A percentile compares a stretch with the other conserved stretches of the same genome.
Conservation (phyloP, 1,284 basidiomycete species). For the Vanrija sp. region DNA sequence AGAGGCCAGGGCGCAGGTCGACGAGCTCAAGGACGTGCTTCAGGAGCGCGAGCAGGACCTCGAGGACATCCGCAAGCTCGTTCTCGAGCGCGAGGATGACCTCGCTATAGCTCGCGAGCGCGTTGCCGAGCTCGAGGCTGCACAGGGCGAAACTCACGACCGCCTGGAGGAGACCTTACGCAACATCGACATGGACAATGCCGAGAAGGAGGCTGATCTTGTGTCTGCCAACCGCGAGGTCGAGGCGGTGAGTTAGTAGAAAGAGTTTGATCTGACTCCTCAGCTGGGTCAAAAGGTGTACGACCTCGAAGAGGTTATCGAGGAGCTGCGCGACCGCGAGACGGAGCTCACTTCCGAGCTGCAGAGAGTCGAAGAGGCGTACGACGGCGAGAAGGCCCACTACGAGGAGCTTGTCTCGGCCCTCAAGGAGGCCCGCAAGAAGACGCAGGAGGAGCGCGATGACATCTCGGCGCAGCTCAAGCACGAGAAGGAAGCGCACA, state of each 20-base stretch:
- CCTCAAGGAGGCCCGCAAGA: conserved; percentile 65
- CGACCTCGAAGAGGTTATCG: conserved; percentile 57
- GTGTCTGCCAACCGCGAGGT: conserved; percentile 64
- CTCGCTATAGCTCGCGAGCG: conserved; percentile 29
- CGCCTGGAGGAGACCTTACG: conserved; percentile 42
- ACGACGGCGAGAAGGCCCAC: conserved; percentile 56
- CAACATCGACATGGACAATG: conserved; percentile 44
- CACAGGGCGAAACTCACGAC: conserved; percentile 41
- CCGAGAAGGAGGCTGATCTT: conserved; percentile 45
- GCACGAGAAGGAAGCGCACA: conserved; percentile 50
- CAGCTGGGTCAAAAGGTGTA: conserved; percentile 45
- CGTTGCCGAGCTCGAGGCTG: conserved; percentile 40
- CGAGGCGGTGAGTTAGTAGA: conserved; percentile 53
- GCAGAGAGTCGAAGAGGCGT: conserved; percentile 48
- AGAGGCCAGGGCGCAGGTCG: conserved; percentile 41
- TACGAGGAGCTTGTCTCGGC: conserved; percentile 66
- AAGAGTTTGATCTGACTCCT: not conserved
- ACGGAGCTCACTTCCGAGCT: conserved; percentile 54
- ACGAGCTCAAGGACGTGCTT: conserved; percentile 46
- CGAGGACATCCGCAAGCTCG: conserved; percentile 33
- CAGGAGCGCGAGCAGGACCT: conserved; percentile 38
- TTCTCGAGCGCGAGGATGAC: conserved; percentile 39
- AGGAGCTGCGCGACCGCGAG: conserved; percentile 58
- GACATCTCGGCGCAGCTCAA: conserved; percentile 66
- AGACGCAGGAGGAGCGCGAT: conserved; percentile 54